Evolutionary conservation across 78 protist species (phyloP).

Genomic region (slime mould (Dictyostelium discoideum)): DNA sequence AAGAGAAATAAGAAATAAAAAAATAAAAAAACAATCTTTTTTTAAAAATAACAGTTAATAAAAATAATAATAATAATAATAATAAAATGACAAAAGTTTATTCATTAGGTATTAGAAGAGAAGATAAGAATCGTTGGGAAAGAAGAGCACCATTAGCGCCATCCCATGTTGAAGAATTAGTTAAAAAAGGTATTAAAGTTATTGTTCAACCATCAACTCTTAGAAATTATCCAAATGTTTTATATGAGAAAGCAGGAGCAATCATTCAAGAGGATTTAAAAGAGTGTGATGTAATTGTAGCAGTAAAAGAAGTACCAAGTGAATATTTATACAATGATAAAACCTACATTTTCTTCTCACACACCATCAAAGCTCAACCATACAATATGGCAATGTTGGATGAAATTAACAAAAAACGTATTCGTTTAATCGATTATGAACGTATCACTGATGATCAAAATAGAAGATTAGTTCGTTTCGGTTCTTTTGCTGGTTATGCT

Average conservation of each 20-base stretch:
- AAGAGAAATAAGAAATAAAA: not conserved
- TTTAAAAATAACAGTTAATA: too few species aligned
- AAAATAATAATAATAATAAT: too few species aligned
- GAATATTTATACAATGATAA: constrained; percentile 67
- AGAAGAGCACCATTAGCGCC: constrained; percentile 97
- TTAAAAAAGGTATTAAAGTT: constrained; percentile 75
- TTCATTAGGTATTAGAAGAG: constrained; percentile 89
- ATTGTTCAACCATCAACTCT: constrained; percentile 92
- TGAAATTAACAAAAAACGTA: constrained; percentile 78
- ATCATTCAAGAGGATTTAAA: constrained; percentile 86
- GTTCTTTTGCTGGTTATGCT: constrained; percentile 94
- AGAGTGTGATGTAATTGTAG: constrained; percentile 85
- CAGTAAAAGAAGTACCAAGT: constrained; percentile 93
- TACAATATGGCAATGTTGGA: constrained; percentile 95
- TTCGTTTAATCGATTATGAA: constrained; percentile 96
- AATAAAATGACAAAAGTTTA: constrained; percentile 45
- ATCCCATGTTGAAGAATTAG: constrained; percentile 83
- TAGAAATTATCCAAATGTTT: constrained; percentile 83
- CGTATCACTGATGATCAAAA: constrained; percentile 77
- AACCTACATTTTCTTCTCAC: constrained; percentile 89
- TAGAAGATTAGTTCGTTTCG: constrained; percentile 91
- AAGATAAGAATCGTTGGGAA: constrained; percentile 95
- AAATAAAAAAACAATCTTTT: not conserved
- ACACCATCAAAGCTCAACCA: constrained; percentile 96
- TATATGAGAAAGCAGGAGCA: constrained; percentile 93